Base-by-base conservation (phyloP, 2,329 filamentous ascomycete species). In the Monosporascus cannonballus region DNA sequence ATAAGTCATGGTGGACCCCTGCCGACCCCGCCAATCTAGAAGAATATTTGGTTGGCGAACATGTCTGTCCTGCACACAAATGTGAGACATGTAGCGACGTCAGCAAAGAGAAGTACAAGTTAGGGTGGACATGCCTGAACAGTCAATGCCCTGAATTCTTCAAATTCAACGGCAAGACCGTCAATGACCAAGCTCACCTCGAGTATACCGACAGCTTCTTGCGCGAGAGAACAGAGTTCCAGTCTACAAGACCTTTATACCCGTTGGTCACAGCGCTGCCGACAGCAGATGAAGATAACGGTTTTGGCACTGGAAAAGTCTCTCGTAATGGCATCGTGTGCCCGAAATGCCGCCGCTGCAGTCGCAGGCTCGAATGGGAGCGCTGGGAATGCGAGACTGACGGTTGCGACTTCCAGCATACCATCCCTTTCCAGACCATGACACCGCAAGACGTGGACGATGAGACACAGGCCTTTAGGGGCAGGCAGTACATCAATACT, bases 311-410 rank as follows among this genome's bases (percentile, higher is more conserved):
- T 0, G 76, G 80, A 11, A 69, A 71, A 3, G 66, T 72, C 8
- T 81, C 78, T 52, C 85, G 81, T 61, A 73, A 74, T 49, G 87
- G 87, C 0, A 79, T 90, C 47, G 80, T 87, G 2, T 92, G 88
- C 59, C 83, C 81, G 0, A 54, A 69, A 1, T 91, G 88, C 57
- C 70, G 74, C 0, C 76, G 80, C 41, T 89, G 86, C 59, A 83
- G 76, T 42, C 75, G 81, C 2, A 76, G 87, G 1, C 71, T 77
- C 15, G 67, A 75, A 24, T 91, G 86, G 84, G 69, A 68, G 5
- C 74, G 76, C 1, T 89, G 85, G 85, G 67, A 71, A 25, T 91
- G 86, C 54, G 71, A 76, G 44, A 79, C 75, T 15, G 56, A 58
- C 0, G 59, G 59, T 1, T 89, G 84, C 59, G 64, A 63, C 2